Conservation (phyloP, 2,329 filamentous ascomycete species). For the Alternaria hordeiaustralica region DNA sequence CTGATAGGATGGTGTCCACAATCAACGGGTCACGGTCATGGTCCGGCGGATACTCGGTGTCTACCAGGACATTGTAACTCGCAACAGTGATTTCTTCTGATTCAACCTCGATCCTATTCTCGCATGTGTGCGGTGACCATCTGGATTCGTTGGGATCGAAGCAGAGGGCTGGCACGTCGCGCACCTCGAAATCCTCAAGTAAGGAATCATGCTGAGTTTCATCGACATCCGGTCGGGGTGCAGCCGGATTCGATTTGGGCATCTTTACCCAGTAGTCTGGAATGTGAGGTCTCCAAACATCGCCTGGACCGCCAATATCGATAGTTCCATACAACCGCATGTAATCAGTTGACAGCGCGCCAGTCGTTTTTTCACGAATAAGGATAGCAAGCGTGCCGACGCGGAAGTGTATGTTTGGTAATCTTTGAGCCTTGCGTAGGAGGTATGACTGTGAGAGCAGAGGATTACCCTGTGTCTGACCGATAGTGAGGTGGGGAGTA, state of each 20-base stretch:
- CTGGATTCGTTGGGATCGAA: slow-evolving; percentile 28
- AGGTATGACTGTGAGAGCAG: slow-evolving; percentile 59
- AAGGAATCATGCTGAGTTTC: not conserved
- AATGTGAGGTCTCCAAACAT: not conserved
- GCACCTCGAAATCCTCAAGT: slow-evolving; percentile 19
- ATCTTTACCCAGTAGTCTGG: slow-evolving; percentile 23
- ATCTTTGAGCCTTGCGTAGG: slow-evolving; percentile 58
- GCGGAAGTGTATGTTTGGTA: slow-evolving; percentile 60
- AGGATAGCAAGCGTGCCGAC: slow-evolving; percentile 60
- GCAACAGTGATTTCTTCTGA: slow-evolving; percentile 40
- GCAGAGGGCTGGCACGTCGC: slow-evolving; percentile 39
- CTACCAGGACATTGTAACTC: slow-evolving; percentile 55
- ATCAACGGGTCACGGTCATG: slow-evolving; percentile 48
- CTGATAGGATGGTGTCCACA: slow-evolving; percentile 42
- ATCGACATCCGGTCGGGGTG: not conserved
- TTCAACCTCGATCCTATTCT: not conserved
- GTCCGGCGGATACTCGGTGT: slow-evolving; percentile 47
- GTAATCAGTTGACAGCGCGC: slow-evolving; percentile 41
- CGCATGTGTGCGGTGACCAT: slow-evolving; percentile 28
- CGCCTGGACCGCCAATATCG: slow-evolving; percentile 26
- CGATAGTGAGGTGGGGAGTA: slow-evolving; percentile 65
- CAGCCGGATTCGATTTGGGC: not conserved
- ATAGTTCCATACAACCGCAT: slow-evolving; percentile 67
- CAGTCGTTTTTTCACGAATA: slow-evolving; percentile 53
- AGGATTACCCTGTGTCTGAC: slow-evolving; percentile 60